Base-by-base conservation (phyloP, 106 monocot genomes). In the Iris macrosiphon region DNA sequence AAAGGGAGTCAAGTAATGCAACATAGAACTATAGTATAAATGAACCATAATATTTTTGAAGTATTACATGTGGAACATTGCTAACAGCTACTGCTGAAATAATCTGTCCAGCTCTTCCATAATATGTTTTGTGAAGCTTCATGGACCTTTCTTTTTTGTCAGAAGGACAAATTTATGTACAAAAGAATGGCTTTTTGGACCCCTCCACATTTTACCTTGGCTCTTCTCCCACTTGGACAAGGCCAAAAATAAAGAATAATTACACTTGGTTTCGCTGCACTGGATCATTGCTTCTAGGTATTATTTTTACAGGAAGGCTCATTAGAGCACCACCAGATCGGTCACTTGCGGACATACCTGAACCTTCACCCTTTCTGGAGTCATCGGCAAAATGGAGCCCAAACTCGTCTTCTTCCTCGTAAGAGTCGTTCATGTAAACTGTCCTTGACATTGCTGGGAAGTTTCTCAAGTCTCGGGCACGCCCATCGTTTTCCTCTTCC, bases 201-300 rank as follows among this genome's bases (percentile, higher is more conserved):
- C 51, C 51, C 27, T 21, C 12, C n/a, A 7, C 11, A 10, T n/a
- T 39, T 2, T 40, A 22, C 11, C 38, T 13, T n/a, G n/a, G n/a
- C n/a, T n/a, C n/a, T n/a, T n/a, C n/a, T n/a, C n/a, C n/a, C n/a
- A n/a, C 4, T 13, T 43, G 17, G 17, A 43, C 17, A 14, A 4
- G 17, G 17, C 43, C 43, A 43, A 43, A 17, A 11, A n/a, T 18
- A 19, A 52, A n/a, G 16, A 24, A 52, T 14, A 28, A 9, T 2
- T 57, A n/a, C 7, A 3, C 6, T 12, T 40, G 9, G 6, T 53
- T 46, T 57, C 28, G 42, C 40, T 47, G 30, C 12, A 84, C 57
- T 4, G 78, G 78, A 68, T 84, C 83, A 63, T 59, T 84, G 67
- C 83, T 84, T 29, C 83, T 70, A 9, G 83, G 83, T 34, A 79